phyloP scores from a whole-genome alignment of 2,329 filamentous ascomycete genomes.

The Stagonosporopsis chrysanthemi region DNA sequence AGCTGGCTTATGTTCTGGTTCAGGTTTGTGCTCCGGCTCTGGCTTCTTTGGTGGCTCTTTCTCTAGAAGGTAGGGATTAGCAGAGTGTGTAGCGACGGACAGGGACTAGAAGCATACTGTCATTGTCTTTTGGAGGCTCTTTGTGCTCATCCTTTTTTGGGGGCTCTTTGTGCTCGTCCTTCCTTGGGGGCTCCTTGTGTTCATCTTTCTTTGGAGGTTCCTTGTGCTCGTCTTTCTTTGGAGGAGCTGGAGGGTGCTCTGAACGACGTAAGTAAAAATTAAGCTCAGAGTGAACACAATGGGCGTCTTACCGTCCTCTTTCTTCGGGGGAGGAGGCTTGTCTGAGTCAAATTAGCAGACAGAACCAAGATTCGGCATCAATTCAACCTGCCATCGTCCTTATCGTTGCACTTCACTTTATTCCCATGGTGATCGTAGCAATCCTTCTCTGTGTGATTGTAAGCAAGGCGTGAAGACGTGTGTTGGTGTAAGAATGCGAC shows the following conservation, averaged over 20 bases:
- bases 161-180: constrained; percentile 3
- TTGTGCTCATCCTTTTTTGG: neutral
- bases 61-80: constrained; percentile 2
- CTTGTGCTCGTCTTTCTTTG: neutral
- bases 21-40: neutral
- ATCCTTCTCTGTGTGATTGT: neutral
- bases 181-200: no score
- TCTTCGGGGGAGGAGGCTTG: no score
- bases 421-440: neutral
- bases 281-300: no score
- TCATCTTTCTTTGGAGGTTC: constrained; percentile 44
- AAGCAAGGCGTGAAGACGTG: neutral
- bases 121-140: no score
- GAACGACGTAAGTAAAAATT: no score
- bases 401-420: neutral
- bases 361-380: no score
- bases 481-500: neutral
- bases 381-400: neutral
- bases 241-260: no score
- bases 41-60: neutral
- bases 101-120: neutral
- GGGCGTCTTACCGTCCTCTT: no score
- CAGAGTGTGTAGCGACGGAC: no score
- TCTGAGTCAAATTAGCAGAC: no score
- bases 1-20: neutral